Percentiles rank a stretch among this genome's conserved stretches.
These are phyloP conservation scores for Amaranthus cruentus DNA, from an alignment of 148 eudicot genomes.

Conservation along the genomic window DNA sequence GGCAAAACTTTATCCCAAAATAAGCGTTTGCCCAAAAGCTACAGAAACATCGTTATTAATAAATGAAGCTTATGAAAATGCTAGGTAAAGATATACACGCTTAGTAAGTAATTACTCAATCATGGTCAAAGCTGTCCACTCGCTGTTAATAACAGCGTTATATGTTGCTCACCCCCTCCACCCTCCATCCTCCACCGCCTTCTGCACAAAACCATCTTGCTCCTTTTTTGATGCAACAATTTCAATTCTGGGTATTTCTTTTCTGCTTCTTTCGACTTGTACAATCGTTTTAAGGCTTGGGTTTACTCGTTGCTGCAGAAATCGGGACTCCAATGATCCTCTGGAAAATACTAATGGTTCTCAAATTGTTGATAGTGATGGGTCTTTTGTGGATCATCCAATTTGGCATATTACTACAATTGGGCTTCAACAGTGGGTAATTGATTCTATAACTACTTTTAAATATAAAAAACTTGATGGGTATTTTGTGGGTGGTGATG, in stretches of 20 bases:
- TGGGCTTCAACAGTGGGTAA: constrained; percentile 46
- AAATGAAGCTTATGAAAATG: too few relatives aligned
- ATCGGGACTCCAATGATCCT: neutral
- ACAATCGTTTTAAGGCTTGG: constrained; percentile 22
- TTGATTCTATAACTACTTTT: constrained; percentile 48
- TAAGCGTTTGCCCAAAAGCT: too few relatives aligned
- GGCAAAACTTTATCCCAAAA: too few relatives aligned
- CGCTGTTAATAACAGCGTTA: too few relatives aligned
- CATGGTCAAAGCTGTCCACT: too few relatives aligned
- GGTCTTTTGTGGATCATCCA: constrained; percentile 33
- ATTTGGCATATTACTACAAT: constrained; percentile 51
- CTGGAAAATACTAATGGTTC: neutral
- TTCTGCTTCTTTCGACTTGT: constrained; percentile 36
- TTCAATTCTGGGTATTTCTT: constrained; percentile 36
- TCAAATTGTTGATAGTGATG: constrained; percentile 13
- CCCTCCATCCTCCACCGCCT: constrained; percentile 12
- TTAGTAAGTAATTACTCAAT: too few relatives aligned
- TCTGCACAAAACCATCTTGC: constrained; percentile 24
- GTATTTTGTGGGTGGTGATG: constrained; percentile 35
- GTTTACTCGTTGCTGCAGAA: constrained; percentile 22
- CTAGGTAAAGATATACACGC: too few relatives aligned
- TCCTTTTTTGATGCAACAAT: constrained; percentile 26
- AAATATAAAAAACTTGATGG: constrained; percentile 40
- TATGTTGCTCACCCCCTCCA: neutral
- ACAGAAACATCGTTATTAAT: too few relatives aligned